phyloP scores from a whole-genome alignment of 2,329 filamentous ascomycete species.

The Sporothrix luriei region DNA sequence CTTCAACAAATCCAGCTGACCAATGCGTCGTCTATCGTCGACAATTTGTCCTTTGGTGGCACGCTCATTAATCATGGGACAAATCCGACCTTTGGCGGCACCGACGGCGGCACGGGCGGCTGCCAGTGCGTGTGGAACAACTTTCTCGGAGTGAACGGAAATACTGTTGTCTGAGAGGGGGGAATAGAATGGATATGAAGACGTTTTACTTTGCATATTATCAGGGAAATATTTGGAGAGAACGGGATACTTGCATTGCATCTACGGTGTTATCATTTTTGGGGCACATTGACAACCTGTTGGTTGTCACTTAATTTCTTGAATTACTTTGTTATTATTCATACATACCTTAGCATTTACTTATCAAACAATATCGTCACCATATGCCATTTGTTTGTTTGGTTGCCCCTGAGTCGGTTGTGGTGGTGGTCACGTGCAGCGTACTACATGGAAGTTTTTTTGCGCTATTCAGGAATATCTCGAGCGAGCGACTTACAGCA shows the following conservation, averaged over 20 bases:
- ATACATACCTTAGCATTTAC: background rate
- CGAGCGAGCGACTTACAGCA: background rate
- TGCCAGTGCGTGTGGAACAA: conserved; percentile 66
- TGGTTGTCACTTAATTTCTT: conserved; percentile 4
- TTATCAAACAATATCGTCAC: background rate
- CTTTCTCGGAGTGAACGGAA: conserved; percentile 43
- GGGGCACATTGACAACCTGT: background rate
- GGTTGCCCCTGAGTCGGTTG: conserved; percentile 11
- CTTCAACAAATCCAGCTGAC: conserved; percentile 50
- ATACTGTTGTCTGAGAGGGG: conserved; percentile 17
- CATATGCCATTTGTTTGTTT: background rate
- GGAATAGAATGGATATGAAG: background rate
- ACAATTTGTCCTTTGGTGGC: conserved; percentile 56
- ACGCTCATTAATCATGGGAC: conserved; percentile 54
- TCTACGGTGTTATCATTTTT: background rate
- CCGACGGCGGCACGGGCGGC: conserved; percentile 65
- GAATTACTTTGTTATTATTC: background rate
- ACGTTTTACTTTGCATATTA: background rate
- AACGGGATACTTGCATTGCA: conserved; percentile 15
- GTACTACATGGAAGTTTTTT: conserved; percentile 12
- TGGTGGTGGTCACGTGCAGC: background rate
- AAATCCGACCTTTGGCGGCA: conserved; percentile 57
- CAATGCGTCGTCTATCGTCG: conserved; percentile 51
- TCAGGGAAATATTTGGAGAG: background rate
- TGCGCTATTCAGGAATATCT: background rate